phyloP scores from a whole-genome alignment of 1,284 basidiomycete genomes.

The Quambalaria eucalypti region DNA sequence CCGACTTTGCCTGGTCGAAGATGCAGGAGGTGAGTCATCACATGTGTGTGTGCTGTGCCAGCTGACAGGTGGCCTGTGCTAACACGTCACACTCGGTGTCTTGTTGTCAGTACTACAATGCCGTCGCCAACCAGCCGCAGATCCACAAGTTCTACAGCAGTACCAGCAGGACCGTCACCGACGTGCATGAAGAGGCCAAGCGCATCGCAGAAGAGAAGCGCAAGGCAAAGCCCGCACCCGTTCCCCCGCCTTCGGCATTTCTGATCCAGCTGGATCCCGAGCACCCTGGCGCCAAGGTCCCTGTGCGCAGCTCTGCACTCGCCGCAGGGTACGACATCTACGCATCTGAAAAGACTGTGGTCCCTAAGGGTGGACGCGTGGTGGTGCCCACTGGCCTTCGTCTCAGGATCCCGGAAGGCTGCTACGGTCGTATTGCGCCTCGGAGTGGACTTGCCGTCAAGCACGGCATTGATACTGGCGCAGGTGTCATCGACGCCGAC shows the following conservation, averaged over 20 bases:
- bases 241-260: slow-evolving; percentile 43
- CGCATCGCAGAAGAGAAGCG: slow-evolving; percentile 63
- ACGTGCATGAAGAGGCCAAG: slow-evolving; percentile 78
- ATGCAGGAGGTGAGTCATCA: slow-evolving; percentile 16
- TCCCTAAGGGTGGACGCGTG: slow-evolving; percentile 60
- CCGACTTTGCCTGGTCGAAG: slow-evolving; percentile 31
- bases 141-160: slow-evolving; percentile 62
- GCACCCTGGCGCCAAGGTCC: slow-evolving; percentile 63
- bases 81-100: not conserved
- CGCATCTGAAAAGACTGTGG: slow-evolving; percentile 54
- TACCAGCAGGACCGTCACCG: slow-evolving; percentile 67
- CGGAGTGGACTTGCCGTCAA: slow-evolving; percentile 88
- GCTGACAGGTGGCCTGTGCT: not conserved
- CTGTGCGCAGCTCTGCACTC: slow-evolving; percentile 73
- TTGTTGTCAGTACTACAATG: slow-evolving; percentile 23
- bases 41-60: not conserved
- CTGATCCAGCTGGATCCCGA: slow-evolving; percentile 73
- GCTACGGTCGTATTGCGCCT: slow-evolving; percentile 91
- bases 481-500: slow-evolving; percentile 94
- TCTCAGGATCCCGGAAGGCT: slow-evolving; percentile 81
- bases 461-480: slow-evolving; percentile 92
- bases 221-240: slow-evolving; percentile 13
- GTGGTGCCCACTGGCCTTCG: slow-evolving; percentile 81
- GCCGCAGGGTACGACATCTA: slow-evolving; percentile 93
- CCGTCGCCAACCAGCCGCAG: slow-evolving; percentile 28